phyloP scores from a whole-genome alignment of 352 stramenopile genomes.

The Phytophthora aleatoria region DNA sequence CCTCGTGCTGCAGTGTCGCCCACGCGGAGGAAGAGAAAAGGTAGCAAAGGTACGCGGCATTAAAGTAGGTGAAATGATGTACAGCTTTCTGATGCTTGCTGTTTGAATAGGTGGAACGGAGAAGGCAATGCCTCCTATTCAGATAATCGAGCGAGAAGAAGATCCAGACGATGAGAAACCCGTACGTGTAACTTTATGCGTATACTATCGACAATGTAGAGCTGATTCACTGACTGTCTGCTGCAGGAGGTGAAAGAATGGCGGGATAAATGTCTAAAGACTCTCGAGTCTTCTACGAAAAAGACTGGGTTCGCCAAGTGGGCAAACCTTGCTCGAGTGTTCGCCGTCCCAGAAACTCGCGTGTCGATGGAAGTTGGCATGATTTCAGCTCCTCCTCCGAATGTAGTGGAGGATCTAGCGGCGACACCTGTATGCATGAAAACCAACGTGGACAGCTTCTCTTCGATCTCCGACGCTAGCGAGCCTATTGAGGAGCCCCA shows the following conservation, averaged over 20 bases:
- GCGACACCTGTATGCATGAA: slow-evolving; percentile 36
- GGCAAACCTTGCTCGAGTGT: slow-evolving; percentile 44
- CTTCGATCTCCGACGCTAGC: slow-evolving; percentile 28
- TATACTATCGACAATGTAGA: background rate
- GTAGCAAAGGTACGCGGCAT: slow-evolving; percentile 9
- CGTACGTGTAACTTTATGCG: slow-evolving; percentile 5
- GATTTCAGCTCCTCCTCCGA: slow-evolving; percentile 15
- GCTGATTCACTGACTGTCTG: background rate
- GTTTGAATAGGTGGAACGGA: slow-evolving; percentile 6
- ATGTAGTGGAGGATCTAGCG: slow-evolving; percentile 19
- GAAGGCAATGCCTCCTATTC: slow-evolving; percentile 9
- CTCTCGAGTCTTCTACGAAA: slow-evolving; percentile 29
- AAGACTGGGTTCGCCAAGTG: slow-evolving; percentile 49
- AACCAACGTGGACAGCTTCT: slow-evolving; percentile 56
- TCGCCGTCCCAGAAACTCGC: slow-evolving; percentile 23
- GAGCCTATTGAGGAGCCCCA: background rate
- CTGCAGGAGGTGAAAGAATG: slow-evolving; percentile 44
- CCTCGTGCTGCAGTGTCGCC: background rate
- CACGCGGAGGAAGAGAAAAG: slow-evolving; percentile 12
- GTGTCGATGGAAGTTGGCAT: slow-evolving; percentile 34
- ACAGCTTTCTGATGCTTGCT: background rate
- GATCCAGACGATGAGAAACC: slow-evolving; percentile 24
- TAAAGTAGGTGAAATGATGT: background rate
- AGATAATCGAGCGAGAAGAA: slow-evolving; percentile 17
- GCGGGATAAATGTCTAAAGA: slow-evolving; percentile 46